Evolutionary conservation across 495 filamentous ascomycete genomes (phyloP).

Genomic region (Aspergillus sclerotiicarbonarius): DNA sequence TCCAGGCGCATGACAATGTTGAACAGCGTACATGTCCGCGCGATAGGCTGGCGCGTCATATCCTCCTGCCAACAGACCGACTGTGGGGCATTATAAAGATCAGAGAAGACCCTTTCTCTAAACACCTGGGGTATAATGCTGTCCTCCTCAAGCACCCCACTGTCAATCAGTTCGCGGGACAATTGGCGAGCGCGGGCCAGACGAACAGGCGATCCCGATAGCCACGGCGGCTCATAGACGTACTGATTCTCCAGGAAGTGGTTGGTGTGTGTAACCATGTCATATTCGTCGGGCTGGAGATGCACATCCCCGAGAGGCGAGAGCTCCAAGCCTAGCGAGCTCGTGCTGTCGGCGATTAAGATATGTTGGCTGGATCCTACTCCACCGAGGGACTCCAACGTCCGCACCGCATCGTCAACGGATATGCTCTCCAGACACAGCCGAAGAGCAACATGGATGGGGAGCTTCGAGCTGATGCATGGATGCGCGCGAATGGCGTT

Average conservation of each 20-base stretch:
- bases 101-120: constrained; percentile 33
- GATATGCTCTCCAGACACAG: constrained; percentile 56
- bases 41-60: constrained; percentile 16
- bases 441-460: constrained; percentile 63
- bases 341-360: constrained; percentile 54
- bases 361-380: constrained; percentile 64
- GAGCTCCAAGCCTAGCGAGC: constrained; percentile 58
- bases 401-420: constrained; percentile 48
- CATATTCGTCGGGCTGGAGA: constrained; percentile 44
- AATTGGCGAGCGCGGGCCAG: constrained; percentile 46
- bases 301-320: constrained; percentile 52
- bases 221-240: constrained; percentile 51
- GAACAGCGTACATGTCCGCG: constrained; percentile 28
- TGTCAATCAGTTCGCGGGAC: constrained; percentile 27
- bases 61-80: constrained; percentile 34
- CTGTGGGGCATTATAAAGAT: constrained; percentile 33
- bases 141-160: constrained; percentile 18
- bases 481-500: constrained; percentile 65
- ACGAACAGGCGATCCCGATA: constrained; percentile 52
- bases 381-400: constrained; percentile 45
- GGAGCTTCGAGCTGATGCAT: constrained; percentile 52
- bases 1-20: constrained; percentile 43
- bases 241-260: constrained; percentile 54
- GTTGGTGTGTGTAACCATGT: constrained; percentile 60
- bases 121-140: constrained; percentile 24